A percentile compares a stretch with the other conserved stretches of the same genome.
Conservation (phyloP, 129 eudicot genomes). For the Rutidosis leptorrhynchoides region DNA sequence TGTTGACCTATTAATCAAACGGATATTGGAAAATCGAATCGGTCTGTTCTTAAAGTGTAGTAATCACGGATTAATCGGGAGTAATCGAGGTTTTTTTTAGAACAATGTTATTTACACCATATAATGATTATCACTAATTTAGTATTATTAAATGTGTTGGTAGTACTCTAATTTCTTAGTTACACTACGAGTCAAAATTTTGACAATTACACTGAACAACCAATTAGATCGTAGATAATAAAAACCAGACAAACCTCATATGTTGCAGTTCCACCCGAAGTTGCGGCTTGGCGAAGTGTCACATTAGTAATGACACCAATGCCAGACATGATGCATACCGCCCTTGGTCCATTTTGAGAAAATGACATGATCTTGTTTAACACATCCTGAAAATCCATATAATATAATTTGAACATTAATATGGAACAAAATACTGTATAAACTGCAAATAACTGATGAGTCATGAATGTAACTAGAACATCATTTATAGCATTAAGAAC, state of each 20-base stretch:
- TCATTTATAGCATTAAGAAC: not conserved
- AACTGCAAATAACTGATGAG: not conserved
- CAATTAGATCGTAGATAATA: not conserved
- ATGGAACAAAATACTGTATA: not conserved
- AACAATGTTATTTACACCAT: not conserved
- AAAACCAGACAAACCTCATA: constrained; percentile 61
- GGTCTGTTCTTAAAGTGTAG: too few species aligned
- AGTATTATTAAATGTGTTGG: not conserved
- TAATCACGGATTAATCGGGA: too few species aligned
- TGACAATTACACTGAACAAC: not conserved
- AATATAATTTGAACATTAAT: constrained; percentile 5
- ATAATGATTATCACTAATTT: not conserved
- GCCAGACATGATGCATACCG: constrained; percentile 80
- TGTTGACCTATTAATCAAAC: too few species aligned
- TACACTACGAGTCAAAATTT: not conserved
- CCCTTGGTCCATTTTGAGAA: constrained; percentile 86
- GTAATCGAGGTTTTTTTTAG: too few species aligned
- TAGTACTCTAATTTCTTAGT: not conserved
- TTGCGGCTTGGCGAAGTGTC: constrained; percentile 85
- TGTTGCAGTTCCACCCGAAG: constrained; percentile 89
- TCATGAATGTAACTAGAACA: not conserved
- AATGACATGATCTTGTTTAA: constrained; percentile 74
- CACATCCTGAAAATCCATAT: constrained; percentile 56
- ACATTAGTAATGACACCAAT: constrained; percentile 79
- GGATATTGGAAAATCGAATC: too few species aligned